Evolutionary conservation across 2,329 filamentous ascomycete species (phyloP).

Genomic region (Colletotrichum sp.): DNA sequence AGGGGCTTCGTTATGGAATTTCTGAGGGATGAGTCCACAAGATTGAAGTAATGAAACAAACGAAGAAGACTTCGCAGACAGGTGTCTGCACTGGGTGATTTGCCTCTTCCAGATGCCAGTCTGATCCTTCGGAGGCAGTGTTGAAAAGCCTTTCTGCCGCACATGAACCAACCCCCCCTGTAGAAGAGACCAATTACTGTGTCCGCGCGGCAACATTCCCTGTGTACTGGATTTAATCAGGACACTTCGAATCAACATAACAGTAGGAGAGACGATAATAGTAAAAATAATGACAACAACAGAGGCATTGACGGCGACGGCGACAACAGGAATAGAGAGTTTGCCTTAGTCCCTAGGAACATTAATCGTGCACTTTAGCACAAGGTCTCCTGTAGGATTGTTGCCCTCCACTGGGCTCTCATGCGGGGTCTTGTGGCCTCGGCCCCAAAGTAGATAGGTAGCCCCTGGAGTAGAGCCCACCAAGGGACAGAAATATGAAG

Average conservation of each 20-base stretch:
- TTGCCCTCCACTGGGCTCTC: background rate
- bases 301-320: background rate
- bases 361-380: background rate
- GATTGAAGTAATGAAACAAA: background rate
- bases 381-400: background rate
- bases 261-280: background rate
- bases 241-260: background rate
- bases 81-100: background rate
- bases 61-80: background rate
- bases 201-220: background rate
- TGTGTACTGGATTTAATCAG: background rate
- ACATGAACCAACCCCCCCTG: background rate
- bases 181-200: background rate
- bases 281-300: too few relatives aligned
- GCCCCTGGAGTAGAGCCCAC: background rate
- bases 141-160: background rate
- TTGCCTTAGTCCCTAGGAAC: background rate
- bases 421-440: background rate
- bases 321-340: background rate
- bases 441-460: background rate
- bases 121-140: background rate
- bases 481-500: background rate
- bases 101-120: background rate
- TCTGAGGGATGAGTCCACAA: background rate
- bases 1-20: background rate